Evolutionary conservation across 768 basidiomycete genomes (phyloP).

Genomic region (Pleurotus sapidus): DNA sequence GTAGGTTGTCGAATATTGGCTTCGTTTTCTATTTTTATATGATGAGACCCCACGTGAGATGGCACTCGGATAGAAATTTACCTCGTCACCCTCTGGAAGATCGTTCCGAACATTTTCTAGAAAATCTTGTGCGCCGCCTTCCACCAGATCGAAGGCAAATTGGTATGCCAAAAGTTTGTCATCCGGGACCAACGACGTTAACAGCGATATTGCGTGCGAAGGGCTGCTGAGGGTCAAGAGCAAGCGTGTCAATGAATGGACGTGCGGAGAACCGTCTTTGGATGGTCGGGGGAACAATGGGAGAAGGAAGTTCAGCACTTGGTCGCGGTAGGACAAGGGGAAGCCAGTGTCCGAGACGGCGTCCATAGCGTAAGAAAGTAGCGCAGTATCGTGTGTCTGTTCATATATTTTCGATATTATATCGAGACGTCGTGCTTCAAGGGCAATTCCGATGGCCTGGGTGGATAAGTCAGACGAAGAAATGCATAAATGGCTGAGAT

Average conservation of each 20-base stretch:
- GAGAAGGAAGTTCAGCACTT: conserved; percentile 75
- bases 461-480: conserved; percentile 7
- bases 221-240: conserved; percentile 86
- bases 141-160: conserved; percentile 92
- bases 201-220: conserved; percentile 70
- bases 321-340: conserved; percentile 79
- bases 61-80: conserved; percentile 25
- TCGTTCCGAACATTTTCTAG: conserved; percentile 70
- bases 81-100: conserved; percentile 66
- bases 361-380: conserved; percentile 91
- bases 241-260: conserved; percentile 81
- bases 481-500: conserved; percentile 10
- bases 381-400: conserved; percentile 67
- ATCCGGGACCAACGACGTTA: conserved; percentile 67
- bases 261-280: conserved; percentile 70
- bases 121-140: conserved; percentile 93
- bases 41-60: conserved; percentile 2
- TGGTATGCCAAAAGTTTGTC: conserved; percentile 87
- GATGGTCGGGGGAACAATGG: conserved; percentile 83
- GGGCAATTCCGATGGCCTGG: conserved; percentile 92
- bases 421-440: conserved; percentile 88
- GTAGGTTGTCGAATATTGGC: conserved; percentile 69
- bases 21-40: conserved; percentile 45
- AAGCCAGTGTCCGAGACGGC: conserved; percentile 89
- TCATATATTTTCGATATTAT: conserved; percentile 77